Percentiles rank a stretch among this genome's conserved stretches.
These are phyloP conservation scores for Scedosporium apiospermum DNA, from an alignment of 2,329 filamentous ascomycete species.

Conservation along the genomic window DNA sequence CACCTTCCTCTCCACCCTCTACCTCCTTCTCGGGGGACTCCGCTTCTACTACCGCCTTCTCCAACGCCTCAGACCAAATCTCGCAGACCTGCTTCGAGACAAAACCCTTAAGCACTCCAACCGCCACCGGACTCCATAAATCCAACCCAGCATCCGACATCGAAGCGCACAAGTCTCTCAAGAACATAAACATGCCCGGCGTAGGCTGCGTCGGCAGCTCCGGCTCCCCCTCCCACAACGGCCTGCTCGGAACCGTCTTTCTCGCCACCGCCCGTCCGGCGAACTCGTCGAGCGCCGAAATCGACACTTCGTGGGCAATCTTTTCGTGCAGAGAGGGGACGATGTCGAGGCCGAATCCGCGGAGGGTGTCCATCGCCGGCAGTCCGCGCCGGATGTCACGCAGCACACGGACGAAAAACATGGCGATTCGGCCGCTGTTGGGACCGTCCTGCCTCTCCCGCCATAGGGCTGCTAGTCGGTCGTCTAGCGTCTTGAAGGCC, in stretches of 20 bases:
- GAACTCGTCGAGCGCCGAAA: conserved; percentile 39
- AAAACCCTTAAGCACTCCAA: conserved; percentile 50
- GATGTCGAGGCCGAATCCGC: conserved; percentile 48
- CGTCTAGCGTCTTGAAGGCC: conserved; percentile 49
- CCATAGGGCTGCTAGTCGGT: conserved; percentile 43
- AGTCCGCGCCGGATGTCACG: conserved; percentile 63
- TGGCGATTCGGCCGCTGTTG: conserved; percentile 42
- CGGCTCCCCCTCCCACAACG: conserved; percentile 73
- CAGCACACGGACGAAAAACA: conserved; percentile 64
- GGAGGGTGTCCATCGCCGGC: conserved; percentile 40
- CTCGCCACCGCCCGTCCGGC: conserved; percentile 28
- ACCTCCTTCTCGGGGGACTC: conserved; percentile 5
- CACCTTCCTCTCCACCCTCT: conserved; percentile 10
- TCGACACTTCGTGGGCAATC: conserved; percentile 45
- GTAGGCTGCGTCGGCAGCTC: conserved; percentile 71
- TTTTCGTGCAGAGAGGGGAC: conserved; percentile 55
- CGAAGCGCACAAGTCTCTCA: conserved; percentile 52
- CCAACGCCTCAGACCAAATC: conserved; percentile 35
- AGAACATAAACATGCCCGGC: conserved; percentile 60
- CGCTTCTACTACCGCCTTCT: conserved; percentile 12
- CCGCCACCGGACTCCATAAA: conserved; percentile 67
- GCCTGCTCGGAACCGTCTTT: conserved; percentile 47
- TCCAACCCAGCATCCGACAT: conserved; percentile 69
- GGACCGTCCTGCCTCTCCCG: conserved; percentile 31
- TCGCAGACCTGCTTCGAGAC: conserved; percentile 41